phyloP scores from a whole-genome alignment of 305 asterid genomes.

The Ilex paraguariensis region DNA sequence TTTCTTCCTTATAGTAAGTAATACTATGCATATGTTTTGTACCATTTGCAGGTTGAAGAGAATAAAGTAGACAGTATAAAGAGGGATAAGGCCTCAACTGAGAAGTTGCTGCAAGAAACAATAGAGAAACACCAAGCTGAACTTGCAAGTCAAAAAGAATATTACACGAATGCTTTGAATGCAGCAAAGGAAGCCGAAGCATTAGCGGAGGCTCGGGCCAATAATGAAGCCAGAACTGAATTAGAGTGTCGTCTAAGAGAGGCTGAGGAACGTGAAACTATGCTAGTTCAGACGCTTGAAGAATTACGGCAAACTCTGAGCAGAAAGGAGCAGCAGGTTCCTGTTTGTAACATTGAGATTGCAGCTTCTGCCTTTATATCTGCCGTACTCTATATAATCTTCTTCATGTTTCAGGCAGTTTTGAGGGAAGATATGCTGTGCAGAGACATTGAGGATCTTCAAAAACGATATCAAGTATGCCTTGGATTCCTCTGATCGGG shows the following conservation, averaged over 20 bases:
- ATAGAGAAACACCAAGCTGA: constrained; percentile 85
- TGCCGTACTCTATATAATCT: too few relatives aligned
- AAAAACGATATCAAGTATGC: constrained; percentile 78
- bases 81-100: constrained; percentile 84
- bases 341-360: background rate
- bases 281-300: constrained; percentile 90
- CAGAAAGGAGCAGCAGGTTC: constrained; percentile 94
- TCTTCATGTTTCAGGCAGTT: constrained; percentile 54
- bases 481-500: background rate
- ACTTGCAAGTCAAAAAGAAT: constrained; percentile 75
- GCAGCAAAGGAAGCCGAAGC: constrained; percentile 91
- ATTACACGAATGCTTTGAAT: constrained; percentile 67
- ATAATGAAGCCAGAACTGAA: constrained; percentile 87
- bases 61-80: constrained; percentile 81
- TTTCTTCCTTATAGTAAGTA: too few relatives aligned
- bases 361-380: too few relatives aligned
- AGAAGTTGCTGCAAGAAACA: constrained; percentile 83
- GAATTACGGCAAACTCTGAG: constrained; percentile 89
- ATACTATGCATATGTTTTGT: background rate
- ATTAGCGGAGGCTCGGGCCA: constrained; percentile 80
- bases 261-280: constrained; percentile 79
- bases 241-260: constrained; percentile 75
- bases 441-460: constrained; percentile 88
- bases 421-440: constrained; percentile 87
- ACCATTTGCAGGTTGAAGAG: constrained; percentile 64